These are phyloP conservation scores for Aspergillus conjunctus DNA, from an alignment of 495 filamentous ascomycete species.

Conservation along the genomic window DNA sequence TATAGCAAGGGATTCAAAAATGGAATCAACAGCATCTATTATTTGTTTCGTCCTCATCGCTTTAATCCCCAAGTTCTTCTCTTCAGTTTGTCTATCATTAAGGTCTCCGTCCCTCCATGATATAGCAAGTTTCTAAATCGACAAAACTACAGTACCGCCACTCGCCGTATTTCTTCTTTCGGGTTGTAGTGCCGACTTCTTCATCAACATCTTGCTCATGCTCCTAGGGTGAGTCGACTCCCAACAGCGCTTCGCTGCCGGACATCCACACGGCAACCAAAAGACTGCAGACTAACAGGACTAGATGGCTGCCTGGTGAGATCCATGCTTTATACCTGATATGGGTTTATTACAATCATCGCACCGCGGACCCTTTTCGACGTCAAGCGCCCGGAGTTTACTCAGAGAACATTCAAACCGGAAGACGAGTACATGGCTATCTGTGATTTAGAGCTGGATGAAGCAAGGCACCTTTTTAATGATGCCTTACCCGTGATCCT, in stretches of 20 bases:
- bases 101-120: neutral
- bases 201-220: slow-evolving; percentile 66
- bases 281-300: neutral
- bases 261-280: neutral
- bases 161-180: slow-evolving; percentile 64
- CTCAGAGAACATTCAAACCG: slow-evolving; percentile 74
- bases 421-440: slow-evolving; percentile 61
- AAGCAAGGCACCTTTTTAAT: neutral
- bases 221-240: slow-evolving; percentile 54
- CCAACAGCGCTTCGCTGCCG: neutral
- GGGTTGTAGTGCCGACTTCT: slow-evolving; percentile 64
- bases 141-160: slow-evolving; percentile 54
- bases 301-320: slow-evolving; percentile 74
- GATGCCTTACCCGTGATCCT: too few relatives aligned
- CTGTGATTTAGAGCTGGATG: neutral
- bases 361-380: slow-evolving; percentile 52
- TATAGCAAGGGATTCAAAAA: slow-evolving; percentile 22
- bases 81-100: neutral
- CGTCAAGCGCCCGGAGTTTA: slow-evolving; percentile 73
- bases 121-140: neutral
- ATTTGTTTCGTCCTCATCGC: slow-evolving; percentile 59
- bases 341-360: slow-evolving; percentile 81
- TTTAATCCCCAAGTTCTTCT: slow-evolving; percentile 52
- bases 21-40: slow-evolving; percentile 42
- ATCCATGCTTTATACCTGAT: slow-evolving; percentile 92